Evolutionary conservation across 495 filamentous ascomycete species (phyloP), one percentile per base, ranked within the genome.

Genomic region (Daldinia vernicosa): DNA sequence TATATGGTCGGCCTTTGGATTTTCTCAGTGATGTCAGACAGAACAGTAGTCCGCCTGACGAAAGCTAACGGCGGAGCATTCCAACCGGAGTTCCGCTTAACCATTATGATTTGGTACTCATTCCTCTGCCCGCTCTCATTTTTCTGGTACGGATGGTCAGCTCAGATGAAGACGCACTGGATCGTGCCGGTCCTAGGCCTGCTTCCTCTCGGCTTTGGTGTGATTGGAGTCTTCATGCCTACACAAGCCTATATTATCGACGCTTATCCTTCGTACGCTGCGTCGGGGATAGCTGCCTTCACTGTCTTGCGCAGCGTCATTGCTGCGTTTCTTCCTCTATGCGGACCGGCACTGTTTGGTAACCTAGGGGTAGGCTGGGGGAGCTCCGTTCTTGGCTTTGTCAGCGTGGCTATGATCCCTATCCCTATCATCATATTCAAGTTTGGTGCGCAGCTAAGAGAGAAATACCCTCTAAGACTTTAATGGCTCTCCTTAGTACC

Each of bases 171-270:
- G 1, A 71, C 79, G 1, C 80, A 82, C 58, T 82, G 79, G 88
- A 85, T 89, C 27, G 82, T 87, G 12, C 85, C 87, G 6, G 84
- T 87, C 39, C 78, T 90, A 24, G 85, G 78, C 7, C 77, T 84
- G 19, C 71, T 82, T 12, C 79, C 86, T 6, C 84, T 86, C 53
- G 83, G 84, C 12, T 78, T 85, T 33, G 86, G 85, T 4, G 80
- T 84, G 50, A 82, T 88, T 52, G 77, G 82, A 12, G 78, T 84
- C 19, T 85, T 85, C 47, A 79, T 85, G 54, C 80, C 81, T 2
- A 82, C 84, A 27, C 82, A 85, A 63, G 84, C 84, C 0, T 90
- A 90, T 54, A 79, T 88, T 22, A 84, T 90, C 52, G 87, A 90
- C 71, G 79, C 83, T 2, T 89, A 87, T 69, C 75, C 78, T 0